A percentile compares a stretch with the other conserved stretches of the same genome.
phyloP scores from a whole-genome alignment of 345 rosid genomes.

The Syzygium aqueum region DNA sequence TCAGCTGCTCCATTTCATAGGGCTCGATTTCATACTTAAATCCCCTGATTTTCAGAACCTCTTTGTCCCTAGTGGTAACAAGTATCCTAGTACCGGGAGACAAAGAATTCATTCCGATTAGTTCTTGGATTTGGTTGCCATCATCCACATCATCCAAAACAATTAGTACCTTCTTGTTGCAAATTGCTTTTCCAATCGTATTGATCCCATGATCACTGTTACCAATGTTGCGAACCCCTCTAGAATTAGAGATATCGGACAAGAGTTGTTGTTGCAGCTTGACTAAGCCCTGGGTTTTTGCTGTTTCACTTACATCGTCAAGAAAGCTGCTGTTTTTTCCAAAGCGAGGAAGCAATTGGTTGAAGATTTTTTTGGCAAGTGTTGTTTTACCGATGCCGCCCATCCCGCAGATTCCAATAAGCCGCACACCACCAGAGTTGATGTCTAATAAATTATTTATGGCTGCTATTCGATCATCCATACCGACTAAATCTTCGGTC shows the following conservation, averaged over 20 bases:
- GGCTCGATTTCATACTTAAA: rapidly evolving
- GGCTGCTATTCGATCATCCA: rapidly evolving
- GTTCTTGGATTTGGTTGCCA: rapidly evolving
- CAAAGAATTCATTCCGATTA: rapidly evolving
- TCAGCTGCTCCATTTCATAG: rapidly evolving
- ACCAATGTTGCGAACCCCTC: rapidly evolving
- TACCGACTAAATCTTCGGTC: not conserved
- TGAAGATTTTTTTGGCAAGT: rapidly evolving
- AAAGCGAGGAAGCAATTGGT: rapidly evolving
- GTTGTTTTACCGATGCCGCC: not conserved
- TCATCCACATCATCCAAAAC: not conserved
- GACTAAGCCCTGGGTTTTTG: rapidly evolving
- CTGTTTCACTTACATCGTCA: rapidly evolving
- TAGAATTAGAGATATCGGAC: rapidly evolving
- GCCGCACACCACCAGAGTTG: rapidly evolving
- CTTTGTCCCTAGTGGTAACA: not conserved
- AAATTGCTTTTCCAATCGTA: rapidly evolving
- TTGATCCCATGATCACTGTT: rapidly evolving
- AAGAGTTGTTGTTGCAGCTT: rapidly evolving
- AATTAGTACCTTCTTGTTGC: not conserved
- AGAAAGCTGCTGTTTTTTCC: not conserved
- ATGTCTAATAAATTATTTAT: not conserved
- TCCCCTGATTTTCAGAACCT: rapidly evolving
- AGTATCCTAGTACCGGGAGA: rapidly evolving
- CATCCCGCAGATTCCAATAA: not conserved